Base-by-base conservation (phyloP, 2,329 filamentous ascomycete species). In the Ophiostoma ips region DNA sequence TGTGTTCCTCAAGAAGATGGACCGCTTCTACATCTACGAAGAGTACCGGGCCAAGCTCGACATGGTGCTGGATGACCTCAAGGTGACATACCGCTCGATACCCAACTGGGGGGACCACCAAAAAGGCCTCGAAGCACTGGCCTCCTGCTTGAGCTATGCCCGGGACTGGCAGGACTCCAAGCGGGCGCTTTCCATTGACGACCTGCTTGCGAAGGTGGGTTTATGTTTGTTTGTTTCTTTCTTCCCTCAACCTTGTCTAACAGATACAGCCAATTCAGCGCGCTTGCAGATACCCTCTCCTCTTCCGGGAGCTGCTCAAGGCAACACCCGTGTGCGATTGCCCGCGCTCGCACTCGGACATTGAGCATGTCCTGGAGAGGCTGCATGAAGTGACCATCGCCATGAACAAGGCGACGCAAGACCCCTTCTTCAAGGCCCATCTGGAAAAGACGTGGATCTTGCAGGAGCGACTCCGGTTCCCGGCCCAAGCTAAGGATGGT, bases 11-110 rank as follows among this genome's bases (percentile, higher is more conserved):
- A 74, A 71, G 57, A 33, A 94, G 86, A 82, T 94, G 68, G 76
- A 78, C 53, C 79, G 81, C 0, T 92, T 96, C 66, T 84, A 85
- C 61, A 72, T 83, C 46, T 98, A 98, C 62, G 85, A 94, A 66
- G 86, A 94, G 58, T 98, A 95, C 62, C 85, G 86, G 34, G 84
- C 84, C 48, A 90, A 90, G 61, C 94, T 92, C 64, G 87, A 94
- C 57, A 73, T 87, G 56, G 84, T 95, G 71, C 79, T 84, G 44
- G 80, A 84, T 55, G 87, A 94, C 55, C 69, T 94, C 34, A 77
- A 81, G 33, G 73, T 81, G 24, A 73, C 83, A 15, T 79, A 84
- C 55, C 76, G 80, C 52, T 76, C 75, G 7, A 75, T 86, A 57
- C 79, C 79, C 21, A 75, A 83, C 47, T 94, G 87, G 86, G 75